A percentile compares a stretch with the other conserved stretches of the same genome.
These are phyloP conservation scores for Eremomyces bilateralis DNA, from an alignment of 495 filamentous ascomycete genomes.

Conservation along the genomic window DNA sequence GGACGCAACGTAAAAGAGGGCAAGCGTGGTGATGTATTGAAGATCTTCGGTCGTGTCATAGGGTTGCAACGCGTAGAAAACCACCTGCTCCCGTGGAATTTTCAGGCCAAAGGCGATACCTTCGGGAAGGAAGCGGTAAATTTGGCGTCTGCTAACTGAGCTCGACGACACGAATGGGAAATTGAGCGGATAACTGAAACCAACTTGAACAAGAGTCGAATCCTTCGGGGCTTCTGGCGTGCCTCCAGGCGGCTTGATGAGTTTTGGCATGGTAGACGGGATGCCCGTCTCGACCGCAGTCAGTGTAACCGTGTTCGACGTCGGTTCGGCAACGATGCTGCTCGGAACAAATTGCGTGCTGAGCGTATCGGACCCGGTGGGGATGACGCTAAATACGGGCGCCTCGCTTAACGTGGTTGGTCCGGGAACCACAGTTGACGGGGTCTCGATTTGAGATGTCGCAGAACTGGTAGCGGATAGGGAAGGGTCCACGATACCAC, in stretches of 20 bases:
- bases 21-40: slow-evolving; percentile 70
- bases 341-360: slow-evolving; percentile 11
- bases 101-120: slow-evolving; percentile 48
- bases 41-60: slow-evolving; percentile 46
- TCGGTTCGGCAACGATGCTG: slow-evolving; percentile 13
- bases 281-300: slow-evolving; percentile 19
- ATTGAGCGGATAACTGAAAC: slow-evolving; percentile 58
- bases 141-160: slow-evolving; percentile 53
- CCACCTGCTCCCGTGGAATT: slow-evolving; percentile 21
- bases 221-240: slow-evolving; percentile 31
- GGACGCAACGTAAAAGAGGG: slow-evolving; percentile 48
- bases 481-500: slow-evolving; percentile 4
- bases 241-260: slow-evolving; percentile 45
- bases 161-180: slow-evolving; percentile 60
- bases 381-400: slow-evolving; percentile 9
- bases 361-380: slow-evolving; percentile 16
- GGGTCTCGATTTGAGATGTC: slow-evolving; percentile 3
- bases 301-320: slow-evolving; percentile 3
- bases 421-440: background rate
- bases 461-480: slow-evolving; percentile 3
- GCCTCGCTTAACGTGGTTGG: slow-evolving; percentile 1
- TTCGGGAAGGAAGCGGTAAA: slow-evolving; percentile 60
- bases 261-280: slow-evolving; percentile 42
- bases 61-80: slow-evolving; percentile 54
- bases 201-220: slow-evolving; percentile 56